Evolutionary conservation across 331 rosid genomes (phyloP).

Genomic region (Quercus tomentella): DNA sequence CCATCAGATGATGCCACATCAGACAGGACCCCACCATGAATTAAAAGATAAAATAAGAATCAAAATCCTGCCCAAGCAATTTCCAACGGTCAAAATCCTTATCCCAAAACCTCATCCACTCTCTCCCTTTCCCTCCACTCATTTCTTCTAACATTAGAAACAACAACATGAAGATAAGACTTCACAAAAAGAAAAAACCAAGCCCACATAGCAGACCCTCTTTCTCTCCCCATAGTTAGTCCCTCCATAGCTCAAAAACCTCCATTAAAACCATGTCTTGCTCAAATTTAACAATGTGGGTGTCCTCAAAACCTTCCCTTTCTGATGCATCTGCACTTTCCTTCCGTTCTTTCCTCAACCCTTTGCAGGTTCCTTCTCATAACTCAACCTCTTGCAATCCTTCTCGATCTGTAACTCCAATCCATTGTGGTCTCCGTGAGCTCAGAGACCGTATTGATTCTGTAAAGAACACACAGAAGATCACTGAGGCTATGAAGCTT

Average conservation of each 20-base stretch:
- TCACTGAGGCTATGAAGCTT: slow-evolving; percentile 94
- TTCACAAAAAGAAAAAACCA: slow-evolving; percentile 1
- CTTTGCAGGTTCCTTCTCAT: slow-evolving; percentile 62
- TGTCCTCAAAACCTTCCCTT: slow-evolving; percentile 39
- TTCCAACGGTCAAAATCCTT: slow-evolving; percentile 54
- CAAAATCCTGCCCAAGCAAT: slow-evolving; percentile 8
- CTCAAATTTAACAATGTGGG: slow-evolving; percentile 50
- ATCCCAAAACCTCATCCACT: slow-evolving; percentile 74
- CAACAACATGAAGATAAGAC: slow-evolving; percentile 31
- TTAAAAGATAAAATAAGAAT: slow-evolving; percentile 4
- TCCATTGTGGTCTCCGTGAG: slow-evolving; percentile 72
- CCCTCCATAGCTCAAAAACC: slow-evolving; percentile 2
- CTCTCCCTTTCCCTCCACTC: slow-evolving; percentile 66
- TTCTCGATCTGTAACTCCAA: slow-evolving; percentile 28
- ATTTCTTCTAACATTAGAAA: slow-evolving; percentile 30
- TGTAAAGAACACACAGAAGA: slow-evolving; percentile 82
- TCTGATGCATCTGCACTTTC: slow-evolving; percentile 58
- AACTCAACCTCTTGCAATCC: slow-evolving; percentile 22
- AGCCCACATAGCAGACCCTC: slow-evolving; percentile 12
- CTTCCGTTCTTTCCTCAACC: slow-evolving; percentile 53
- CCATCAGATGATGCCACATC: neutral
- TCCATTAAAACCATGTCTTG: slow-evolving; percentile 30
- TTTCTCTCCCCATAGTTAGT: slow-evolving; percentile 16
- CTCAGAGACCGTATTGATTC: slow-evolving; percentile 69
- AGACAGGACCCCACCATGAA: neutral